Evolutionary conservation across 176 grass and related monocot species (phyloP).

Genomic region (Avena insularis): DNA sequence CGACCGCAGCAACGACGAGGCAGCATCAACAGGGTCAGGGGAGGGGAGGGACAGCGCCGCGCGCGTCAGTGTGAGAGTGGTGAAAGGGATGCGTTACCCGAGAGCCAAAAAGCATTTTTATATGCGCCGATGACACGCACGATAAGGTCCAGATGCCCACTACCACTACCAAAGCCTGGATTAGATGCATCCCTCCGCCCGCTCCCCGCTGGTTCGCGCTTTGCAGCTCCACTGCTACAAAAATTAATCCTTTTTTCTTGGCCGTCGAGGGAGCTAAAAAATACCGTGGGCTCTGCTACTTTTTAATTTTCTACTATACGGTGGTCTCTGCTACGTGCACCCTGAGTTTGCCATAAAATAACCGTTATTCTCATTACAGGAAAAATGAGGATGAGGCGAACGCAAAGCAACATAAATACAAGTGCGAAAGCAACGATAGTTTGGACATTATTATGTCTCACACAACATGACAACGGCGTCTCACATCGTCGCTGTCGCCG

Average conservation of each 20-base stretch:
- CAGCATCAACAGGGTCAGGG: too few species aligned
- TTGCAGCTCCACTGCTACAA: conserved; percentile 10
- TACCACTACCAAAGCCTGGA: conserved; percentile 50
- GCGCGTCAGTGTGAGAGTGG: not conserved
- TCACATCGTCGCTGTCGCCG: too few species aligned
- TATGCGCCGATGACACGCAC: conserved; percentile 23
- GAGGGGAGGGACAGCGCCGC: not conserved
- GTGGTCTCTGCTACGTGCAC: conserved; percentile 27
- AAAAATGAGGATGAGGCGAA: too few species aligned
- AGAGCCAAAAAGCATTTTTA: conserved; percentile 32
- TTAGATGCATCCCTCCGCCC: conserved; percentile 16
- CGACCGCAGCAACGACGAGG: not conserved
- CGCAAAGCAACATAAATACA: too few species aligned
- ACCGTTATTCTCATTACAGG: too few species aligned
- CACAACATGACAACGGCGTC: too few species aligned
- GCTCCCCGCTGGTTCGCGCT: not conserved
- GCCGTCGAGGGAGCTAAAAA: not conserved
- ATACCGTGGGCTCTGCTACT: too few species aligned
- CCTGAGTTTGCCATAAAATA: not conserved
- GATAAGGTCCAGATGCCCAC: conserved; percentile 51
- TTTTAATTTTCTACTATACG: not conserved
- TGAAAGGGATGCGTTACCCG: not conserved
- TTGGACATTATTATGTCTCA: too few species aligned
- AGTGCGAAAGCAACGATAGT: not conserved
- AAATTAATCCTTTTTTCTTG: conserved; percentile 35